Evolutionary conservation across 2,329 filamentous ascomycete genomes (phyloP).

Genomic region (Cercospora brassicicola): DNA sequence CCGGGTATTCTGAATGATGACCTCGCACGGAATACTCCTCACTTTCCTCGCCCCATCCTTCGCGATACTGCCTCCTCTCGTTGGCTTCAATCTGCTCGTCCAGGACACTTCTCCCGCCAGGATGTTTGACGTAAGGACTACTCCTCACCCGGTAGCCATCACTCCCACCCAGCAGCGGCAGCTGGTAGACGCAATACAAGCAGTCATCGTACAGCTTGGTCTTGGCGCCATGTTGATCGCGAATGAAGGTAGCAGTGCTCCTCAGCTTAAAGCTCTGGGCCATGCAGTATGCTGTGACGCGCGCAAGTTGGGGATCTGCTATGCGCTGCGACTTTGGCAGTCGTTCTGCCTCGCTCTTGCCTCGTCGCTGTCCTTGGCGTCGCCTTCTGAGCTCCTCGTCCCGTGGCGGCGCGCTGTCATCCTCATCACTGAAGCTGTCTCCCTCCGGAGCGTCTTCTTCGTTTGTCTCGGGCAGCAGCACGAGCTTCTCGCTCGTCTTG

Average conservation of each 20-base stretch:
- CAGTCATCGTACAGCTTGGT: slow-evolving; percentile 98
- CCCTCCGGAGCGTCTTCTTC: slow-evolving; percentile 55
- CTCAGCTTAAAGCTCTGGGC: slow-evolving; percentile 91
- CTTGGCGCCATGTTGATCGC: slow-evolving; percentile 81
- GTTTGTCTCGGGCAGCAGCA: slow-evolving; percentile 80
- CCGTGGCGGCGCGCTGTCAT: slow-evolving; percentile 59
- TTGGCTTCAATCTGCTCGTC: slow-evolving; percentile 96
- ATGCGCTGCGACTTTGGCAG: slow-evolving; percentile 83
- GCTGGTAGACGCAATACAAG: slow-evolving; percentile 90
- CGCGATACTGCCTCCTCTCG: slow-evolving; percentile 83
- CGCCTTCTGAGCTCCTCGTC: slow-evolving; percentile 68
- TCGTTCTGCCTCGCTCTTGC: slow-evolving; percentile 90
- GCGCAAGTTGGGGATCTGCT: slow-evolving; percentile 70
- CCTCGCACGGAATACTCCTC: slow-evolving; percentile 56
- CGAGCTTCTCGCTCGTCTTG: slow-evolving; percentile 95
- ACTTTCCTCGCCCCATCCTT: slow-evolving; percentile 84
- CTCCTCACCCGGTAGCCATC: slow-evolving; percentile 88
- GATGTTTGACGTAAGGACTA: slow-evolving; percentile 86
- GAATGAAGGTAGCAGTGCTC: slow-evolving; percentile 82
- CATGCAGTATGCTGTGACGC: slow-evolving; percentile 94
- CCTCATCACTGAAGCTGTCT: slow-evolving; percentile 50
- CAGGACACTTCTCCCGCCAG: slow-evolving; percentile 86
- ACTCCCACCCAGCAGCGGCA: slow-evolving; percentile 79
- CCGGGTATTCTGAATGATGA: slow-evolving; percentile 25
- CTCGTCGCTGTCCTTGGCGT: slow-evolving; percentile 59